A percentile compares a stretch with the other conserved stretches of the same genome.
These are phyloP conservation scores for Argentina anserina DNA, from an alignment of 306 rosid genomes.

Conservation along the genomic window DNA sequence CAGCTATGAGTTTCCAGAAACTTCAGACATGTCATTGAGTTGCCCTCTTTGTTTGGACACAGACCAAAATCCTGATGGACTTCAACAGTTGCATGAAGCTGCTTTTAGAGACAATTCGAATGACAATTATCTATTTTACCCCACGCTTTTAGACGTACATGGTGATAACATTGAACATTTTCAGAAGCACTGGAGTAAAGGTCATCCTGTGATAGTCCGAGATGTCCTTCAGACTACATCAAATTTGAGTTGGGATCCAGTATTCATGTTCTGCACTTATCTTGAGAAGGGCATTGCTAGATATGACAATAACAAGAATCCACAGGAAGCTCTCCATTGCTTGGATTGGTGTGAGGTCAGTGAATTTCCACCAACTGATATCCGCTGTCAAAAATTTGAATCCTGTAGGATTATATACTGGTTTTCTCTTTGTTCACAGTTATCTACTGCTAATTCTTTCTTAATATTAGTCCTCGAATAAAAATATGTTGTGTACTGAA, in stretches of 20 bases:
- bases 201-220: constrained; percentile 87
- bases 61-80: constrained; percentile 43
- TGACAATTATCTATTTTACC: constrained; percentile 71
- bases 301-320: constrained; percentile 58
- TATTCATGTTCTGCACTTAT: constrained; percentile 67
- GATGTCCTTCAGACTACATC: constrained; percentile 53
- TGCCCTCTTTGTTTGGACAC: constrained; percentile 66
- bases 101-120: constrained; percentile 66
- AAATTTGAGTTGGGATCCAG: constrained; percentile 82
- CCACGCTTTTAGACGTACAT: constrained; percentile 48
- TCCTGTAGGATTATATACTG: constrained; percentile 9
- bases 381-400: constrained; percentile 14
- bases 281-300: constrained; percentile 76
- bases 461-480: background rate
- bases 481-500: background rate
- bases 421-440: background rate
- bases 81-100: constrained; percentile 54
- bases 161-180: constrained; percentile 80
- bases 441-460: constrained; percentile 1
- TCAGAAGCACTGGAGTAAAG: constrained; percentile 93
- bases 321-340: constrained; percentile 52
- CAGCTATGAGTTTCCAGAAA: constrained; percentile 96
- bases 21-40: constrained; percentile 55
- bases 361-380: constrained; percentile 18
- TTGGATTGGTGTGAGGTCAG: constrained; percentile 99